A percentile compares a stretch with the other conserved stretches of the same genome.
phyloP scores from a whole-genome alignment of 208 protist species.

The Leishmania lainsoni region DNA sequence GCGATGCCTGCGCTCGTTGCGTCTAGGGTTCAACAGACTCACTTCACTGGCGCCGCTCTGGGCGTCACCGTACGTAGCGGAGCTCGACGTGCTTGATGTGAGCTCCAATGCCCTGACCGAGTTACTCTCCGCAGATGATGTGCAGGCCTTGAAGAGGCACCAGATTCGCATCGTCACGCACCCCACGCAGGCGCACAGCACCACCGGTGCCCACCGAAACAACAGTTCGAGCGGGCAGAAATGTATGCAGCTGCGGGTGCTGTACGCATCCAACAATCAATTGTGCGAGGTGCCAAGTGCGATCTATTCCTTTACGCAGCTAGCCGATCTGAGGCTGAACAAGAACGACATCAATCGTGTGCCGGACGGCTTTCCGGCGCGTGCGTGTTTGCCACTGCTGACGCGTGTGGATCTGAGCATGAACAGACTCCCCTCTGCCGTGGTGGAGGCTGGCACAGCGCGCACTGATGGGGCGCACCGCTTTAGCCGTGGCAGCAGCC shows the following conservation, averaged over 20 bases:
- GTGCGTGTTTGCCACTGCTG: constrained; percentile 14
- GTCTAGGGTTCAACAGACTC: constrained; percentile 59
- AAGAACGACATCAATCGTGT: constrained; percentile 22
- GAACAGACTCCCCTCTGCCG: constrained; percentile 18
- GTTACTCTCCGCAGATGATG: constrained; percentile 34
- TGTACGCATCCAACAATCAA: constrained; percentile 54
- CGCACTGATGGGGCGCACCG: constrained; percentile 1
- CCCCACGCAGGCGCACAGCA: constrained; percentile 14
- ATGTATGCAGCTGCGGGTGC: constrained; percentile 40
- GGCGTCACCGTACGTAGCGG: constrained; percentile 29
- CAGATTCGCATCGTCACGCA: constrained; percentile 16
- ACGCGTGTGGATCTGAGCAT: constrained; percentile 31
- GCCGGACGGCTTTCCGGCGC: constrained; percentile 28
- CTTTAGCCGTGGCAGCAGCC: not conserved
- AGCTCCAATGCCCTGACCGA: constrained; percentile 50
- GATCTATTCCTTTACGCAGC: constrained; percentile 33
- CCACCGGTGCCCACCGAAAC: constrained; percentile 6
- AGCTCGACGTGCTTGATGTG: constrained; percentile 70
- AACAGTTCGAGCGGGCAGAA: constrained; percentile 10
- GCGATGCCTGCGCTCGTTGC: constrained; percentile 47
- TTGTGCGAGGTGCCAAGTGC: constrained; percentile 30
- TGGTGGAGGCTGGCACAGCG: constrained; percentile 9
- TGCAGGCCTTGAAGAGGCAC: constrained; percentile 19
- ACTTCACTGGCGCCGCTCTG: constrained; percentile 57
- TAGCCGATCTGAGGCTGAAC: constrained; percentile 46